Conservation (phyloP, 768 basidiomycete species). For the Russula virescens region DNA sequence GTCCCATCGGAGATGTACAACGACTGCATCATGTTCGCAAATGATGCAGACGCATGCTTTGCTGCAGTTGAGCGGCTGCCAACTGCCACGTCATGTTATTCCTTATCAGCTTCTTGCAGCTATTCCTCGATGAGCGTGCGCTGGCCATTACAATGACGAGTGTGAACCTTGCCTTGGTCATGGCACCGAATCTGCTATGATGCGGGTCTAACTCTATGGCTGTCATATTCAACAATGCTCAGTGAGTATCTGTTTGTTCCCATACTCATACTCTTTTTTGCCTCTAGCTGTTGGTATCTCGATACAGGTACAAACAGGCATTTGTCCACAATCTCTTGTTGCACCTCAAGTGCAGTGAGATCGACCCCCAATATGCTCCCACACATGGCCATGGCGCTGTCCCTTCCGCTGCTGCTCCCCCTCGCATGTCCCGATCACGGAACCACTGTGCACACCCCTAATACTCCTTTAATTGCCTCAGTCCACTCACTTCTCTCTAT, state of each 20-base stretch:
- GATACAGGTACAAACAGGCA: background rate
- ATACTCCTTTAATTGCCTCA: no score
- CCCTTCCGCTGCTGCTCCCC: constrained; percentile 39
- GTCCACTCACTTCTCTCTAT: background rate
- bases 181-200: constrained; percentile 86
- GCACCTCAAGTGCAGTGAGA: constrained; percentile 66
- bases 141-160: constrained; percentile 94
- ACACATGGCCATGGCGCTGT: constrained; percentile 68
- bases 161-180: constrained; percentile 80
- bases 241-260: constrained; percentile 45
- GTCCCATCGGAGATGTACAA: no score
- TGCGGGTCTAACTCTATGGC: constrained; percentile 83
- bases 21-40: no score
- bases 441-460: constrained; percentile 46
- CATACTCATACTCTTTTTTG: no score
- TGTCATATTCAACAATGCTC: constrained; percentile 88
- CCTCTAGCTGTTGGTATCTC: background rate
- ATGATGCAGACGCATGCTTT: no score
- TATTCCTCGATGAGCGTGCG: no score
- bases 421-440: constrained; percentile 51
- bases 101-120: constrained; percentile 82
- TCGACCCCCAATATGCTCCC: constrained; percentile 76
- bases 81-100: constrained; percentile 85
- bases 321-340: no score
- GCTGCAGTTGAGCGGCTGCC: constrained; percentile 73